These are phyloP conservation scores for Agastache rugosa DNA, from an alignment of 257 asterid genomes.

Conservation along the genomic window DNA sequence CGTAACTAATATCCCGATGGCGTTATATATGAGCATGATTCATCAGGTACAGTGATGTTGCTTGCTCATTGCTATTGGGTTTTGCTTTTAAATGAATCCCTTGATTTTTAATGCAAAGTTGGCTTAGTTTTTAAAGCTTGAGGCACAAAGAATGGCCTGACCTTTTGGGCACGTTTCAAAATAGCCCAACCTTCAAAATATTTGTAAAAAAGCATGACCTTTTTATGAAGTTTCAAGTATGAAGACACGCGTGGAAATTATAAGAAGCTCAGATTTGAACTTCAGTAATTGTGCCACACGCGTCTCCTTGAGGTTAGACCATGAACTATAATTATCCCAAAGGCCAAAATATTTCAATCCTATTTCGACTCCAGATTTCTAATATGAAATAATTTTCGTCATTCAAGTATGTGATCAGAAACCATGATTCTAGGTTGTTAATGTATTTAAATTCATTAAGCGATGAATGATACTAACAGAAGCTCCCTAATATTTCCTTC, in stretches of 20 bases:
- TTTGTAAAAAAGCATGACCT: no score
- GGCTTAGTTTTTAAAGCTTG: background rate
- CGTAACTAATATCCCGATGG: slow-evolving; percentile 87
- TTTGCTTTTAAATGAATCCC: slow-evolving; percentile 10
- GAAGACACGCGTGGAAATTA: no score
- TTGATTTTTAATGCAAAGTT: background rate
- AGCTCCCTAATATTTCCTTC: background rate
- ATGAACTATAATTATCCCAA: no score
- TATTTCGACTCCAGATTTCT: background rate
- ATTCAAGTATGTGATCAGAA: background rate
- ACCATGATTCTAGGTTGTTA: background rate
- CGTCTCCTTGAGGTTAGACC: no score
- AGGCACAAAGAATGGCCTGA: background rate
- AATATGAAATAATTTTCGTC: background rate
- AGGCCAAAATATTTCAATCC: no score
- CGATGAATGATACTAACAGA: background rate
- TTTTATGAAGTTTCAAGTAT: no score
- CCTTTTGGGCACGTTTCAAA: background rate
- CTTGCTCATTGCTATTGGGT: slow-evolving; percentile 2
- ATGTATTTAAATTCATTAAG: background rate
- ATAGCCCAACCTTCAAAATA: background rate
- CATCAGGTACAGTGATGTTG: slow-evolving; percentile 80
- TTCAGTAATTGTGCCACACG: no score
- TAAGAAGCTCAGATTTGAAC: no score
- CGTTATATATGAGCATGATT: slow-evolving; percentile 86